Conservation (phyloP, 139 green algal species). For the Chlamydomonas applanata region DNA sequence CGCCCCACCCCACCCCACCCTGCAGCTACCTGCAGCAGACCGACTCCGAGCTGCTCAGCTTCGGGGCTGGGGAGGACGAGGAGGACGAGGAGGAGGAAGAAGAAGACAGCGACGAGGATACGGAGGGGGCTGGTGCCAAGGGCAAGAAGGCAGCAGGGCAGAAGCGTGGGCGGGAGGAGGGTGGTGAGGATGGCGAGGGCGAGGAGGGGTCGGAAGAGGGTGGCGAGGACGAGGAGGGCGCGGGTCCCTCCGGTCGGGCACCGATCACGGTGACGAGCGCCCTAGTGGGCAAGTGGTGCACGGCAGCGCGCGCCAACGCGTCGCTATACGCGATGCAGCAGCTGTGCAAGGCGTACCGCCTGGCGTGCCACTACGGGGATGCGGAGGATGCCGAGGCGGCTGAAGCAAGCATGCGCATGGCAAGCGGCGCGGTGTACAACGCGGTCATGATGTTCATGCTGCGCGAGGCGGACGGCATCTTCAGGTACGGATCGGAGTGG, state of each 20-base stretch:
- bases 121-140: conserved; percentile 16
- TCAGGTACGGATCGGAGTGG: conserved; percentile 30
- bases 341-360: conserved; percentile 77
- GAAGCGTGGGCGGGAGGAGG: not conserved
- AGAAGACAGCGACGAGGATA: conserved; percentile 49
- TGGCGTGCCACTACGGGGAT: conserved; percentile 88
- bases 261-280: conserved; percentile 53
- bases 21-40: conserved; percentile 57
- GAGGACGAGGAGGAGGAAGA: conserved; percentile 49
- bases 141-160: conserved; percentile 19
- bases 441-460: conserved; percentile 86
- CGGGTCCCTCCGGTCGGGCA: not conserved
- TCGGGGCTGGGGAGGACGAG: conserved; percentile 62
- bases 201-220: conserved; percentile 17
- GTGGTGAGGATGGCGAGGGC: conserved; percentile 8
- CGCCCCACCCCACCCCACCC: too few species aligned
- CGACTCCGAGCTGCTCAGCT: conserved; percentile 87
- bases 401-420: conserved; percentile 56
- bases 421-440: conserved; percentile 80
- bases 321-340: conserved; percentile 59
- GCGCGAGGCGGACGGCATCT: conserved; percentile 76
- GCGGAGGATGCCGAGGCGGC: conserved; percentile 53
- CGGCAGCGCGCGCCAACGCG: conserved; percentile 32
- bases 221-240: conserved; percentile 16
- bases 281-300: conserved; percentile 73